phyloP scores from a whole-genome alignment of 108 stramenopile genomes.

The Skeletonema costatum region DNA sequence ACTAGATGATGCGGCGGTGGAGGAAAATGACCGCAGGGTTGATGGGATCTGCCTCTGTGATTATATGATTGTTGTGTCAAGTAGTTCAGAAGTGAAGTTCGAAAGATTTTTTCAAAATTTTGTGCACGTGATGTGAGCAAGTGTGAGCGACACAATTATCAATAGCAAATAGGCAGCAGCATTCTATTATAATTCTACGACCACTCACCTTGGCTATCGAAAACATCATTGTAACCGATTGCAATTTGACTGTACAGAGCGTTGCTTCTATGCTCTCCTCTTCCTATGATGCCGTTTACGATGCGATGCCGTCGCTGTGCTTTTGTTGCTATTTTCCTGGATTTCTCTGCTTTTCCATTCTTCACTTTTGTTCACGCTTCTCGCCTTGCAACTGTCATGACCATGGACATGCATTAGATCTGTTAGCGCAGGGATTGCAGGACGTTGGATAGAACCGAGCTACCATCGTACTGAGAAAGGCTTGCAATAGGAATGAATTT shows the following conservation, averaged over 20 bases:
- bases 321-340: too few species aligned
- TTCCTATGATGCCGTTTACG: too few species aligned
- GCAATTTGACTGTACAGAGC: neutral
- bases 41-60: conserved; percentile 10
- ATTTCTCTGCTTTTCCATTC: too few species aligned
- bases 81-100: neutral
- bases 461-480: neutral
- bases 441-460: neutral
- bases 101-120: neutral
- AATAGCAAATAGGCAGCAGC: neutral
- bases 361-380: too few species aligned
- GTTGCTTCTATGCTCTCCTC: too few species aligned
- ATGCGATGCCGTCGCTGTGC: too few species aligned
- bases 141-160: neutral
- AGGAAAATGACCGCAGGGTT: conserved; percentile 2
- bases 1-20: conserved; percentile 10
- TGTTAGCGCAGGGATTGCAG: too few species aligned
- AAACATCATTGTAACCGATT: neutral
- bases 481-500: conserved; percentile 69
- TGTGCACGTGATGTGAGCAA: neutral
- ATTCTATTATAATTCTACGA: neutral
- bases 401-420: too few species aligned
- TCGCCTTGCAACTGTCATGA: too few species aligned
- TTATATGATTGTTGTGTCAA: neutral
- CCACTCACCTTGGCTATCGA: neutral